Percentiles rank a stretch among this genome's conserved stretches.
These are phyloP conservation scores for Saccharomyces paradoxus DNA, from an alignment of 805 yeast species.

Conservation along the genomic window DNA sequence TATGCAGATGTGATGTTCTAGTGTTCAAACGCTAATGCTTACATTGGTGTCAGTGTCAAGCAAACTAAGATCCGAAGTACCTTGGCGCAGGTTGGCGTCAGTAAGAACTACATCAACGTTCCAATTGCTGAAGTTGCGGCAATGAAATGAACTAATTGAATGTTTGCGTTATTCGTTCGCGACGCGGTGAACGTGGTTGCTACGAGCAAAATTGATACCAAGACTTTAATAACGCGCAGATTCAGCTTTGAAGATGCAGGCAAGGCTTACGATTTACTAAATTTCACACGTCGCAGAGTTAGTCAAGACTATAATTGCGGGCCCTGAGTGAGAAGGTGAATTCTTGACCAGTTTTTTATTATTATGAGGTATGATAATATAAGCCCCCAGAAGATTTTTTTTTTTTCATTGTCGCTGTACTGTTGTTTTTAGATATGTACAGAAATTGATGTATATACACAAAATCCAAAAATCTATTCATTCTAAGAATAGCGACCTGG, in stretches of 20 bases:
- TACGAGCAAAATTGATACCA: slow-evolving; percentile 57
- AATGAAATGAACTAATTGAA: slow-evolving; percentile 68
- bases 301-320: slow-evolving; percentile 74
- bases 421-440: too few species aligned
- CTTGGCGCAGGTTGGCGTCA: slow-evolving; percentile 82
- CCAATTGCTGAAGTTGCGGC: slow-evolving; percentile 62
- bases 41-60: slow-evolving; percentile 60
- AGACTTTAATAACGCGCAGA: slow-evolving; percentile 66
- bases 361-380: too few species aligned
- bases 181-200: slow-evolving; percentile 62
- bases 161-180: slow-evolving; percentile 68
- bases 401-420: too few species aligned
- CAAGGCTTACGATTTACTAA: slow-evolving; percentile 59
- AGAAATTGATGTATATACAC: too few species aligned
- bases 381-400: too few species aligned
- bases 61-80: slow-evolving; percentile 60
- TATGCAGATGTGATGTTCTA: slow-evolving; percentile 61
- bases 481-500: too few species aligned
- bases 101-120: slow-evolving; percentile 57
- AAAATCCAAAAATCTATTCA: too few species aligned
- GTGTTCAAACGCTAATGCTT: slow-evolving; percentile 75
- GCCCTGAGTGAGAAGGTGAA: slow-evolving; percentile 40
- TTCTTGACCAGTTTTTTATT: too few species aligned
- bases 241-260: slow-evolving; percentile 64
- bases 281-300: slow-evolving; percentile 57